These are phyloP conservation scores for Trametes cubensis DNA, from an alignment of 768 basidiomycete genomes.

Conservation along the genomic window DNA sequence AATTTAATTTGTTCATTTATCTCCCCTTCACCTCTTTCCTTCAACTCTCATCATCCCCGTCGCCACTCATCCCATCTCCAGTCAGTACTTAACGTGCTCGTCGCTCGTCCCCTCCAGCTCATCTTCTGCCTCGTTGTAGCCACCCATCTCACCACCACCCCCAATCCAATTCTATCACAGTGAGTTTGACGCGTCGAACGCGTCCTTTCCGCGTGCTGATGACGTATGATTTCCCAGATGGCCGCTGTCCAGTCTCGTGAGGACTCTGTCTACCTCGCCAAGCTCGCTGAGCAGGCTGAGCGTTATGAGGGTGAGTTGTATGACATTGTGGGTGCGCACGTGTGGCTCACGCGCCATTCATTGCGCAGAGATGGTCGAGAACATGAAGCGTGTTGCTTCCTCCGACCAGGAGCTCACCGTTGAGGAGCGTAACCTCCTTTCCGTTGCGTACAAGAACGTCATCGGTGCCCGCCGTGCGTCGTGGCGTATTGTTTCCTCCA, in stretches of 20 bases:
- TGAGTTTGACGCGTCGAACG: conserved; percentile 48
- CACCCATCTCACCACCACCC: conserved; percentile 19
- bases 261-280: conserved; percentile 99
- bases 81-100: conserved; percentile 46
- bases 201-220: conserved; percentile 33
- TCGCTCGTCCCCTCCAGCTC: conserved; percentile 41
- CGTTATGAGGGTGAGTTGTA: conserved; percentile 85
- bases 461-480: conserved; percentile 98
- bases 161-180: conserved; percentile 39
- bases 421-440: conserved; percentile 97
- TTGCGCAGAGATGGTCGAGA: conserved; percentile 89
- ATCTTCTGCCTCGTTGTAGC: conserved; percentile 31
- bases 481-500: conserved; percentile 97
- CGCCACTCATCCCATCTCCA: conserved; percentile 36
- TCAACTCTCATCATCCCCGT: conserved; percentile 48
- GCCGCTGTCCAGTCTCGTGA: conserved; percentile 71
- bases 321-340: conserved; percentile 6
- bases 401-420: conserved; percentile 98
- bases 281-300: conserved; percentile 99
- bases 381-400: conserved; percentile 98
- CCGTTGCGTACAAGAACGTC: conserved; percentile 99
- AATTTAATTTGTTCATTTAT: conserved; percentile 65
- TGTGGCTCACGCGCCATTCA: conserved; percentile 21
- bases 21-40: conserved; percentile 43
- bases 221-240: conserved; percentile 55